Base-by-base conservation (phyloP, 192 early-diverging fungal genomes). In the Allomyces arbusculus region DNA sequence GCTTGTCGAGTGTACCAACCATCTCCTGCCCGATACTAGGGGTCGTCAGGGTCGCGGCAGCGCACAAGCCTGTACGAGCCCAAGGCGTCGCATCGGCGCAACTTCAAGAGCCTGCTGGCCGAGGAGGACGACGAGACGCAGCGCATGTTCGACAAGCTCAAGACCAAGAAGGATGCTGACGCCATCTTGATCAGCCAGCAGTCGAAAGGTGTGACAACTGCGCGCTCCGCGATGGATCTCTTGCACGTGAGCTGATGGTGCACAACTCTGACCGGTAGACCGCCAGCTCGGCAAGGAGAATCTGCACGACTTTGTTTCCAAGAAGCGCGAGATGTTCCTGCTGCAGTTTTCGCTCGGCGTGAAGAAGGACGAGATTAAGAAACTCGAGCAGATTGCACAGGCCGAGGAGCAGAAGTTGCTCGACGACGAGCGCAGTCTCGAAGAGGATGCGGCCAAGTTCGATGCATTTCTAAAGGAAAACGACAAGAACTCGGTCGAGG, bases 401-500 rank as follows among this genome's bases (percentile, higher is more conserved):
- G 74, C 76, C 20, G 80, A 82, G 62, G 80, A 82, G 69, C 80
- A 80, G 50, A 82, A 82, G 68, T 71, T 82, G 23, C 69, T 82
- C 24, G 80, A 82, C 68, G 80, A 82, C 63, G 80, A 82, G 68
- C 78, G 79, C 63, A 77, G 78, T 12, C 73, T 82, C 16, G 80
- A 82, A 70, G 80, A 82, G 69, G 80, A 82, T 64, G 80, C 78
- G 20, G 79, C 77, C 24, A 82, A 80, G 67, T 82, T 82, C 65
- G 80, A 82, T 67, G 78, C 78, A 0, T 82, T 82, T 55, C 70
- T 82, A 63, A 82, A 80, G 64, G 80, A 82, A 66, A 82, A 82
- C 65, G 80, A 82, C 67, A 78, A 80, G 64, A 82, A 82, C 66
- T 80, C 78, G 11, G 80, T 82, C 24, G 79, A 82, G 64, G 80